Conservation (phyloP, 2,329 filamentous ascomycete species). For the Fusarium verrucosum region DNA sequence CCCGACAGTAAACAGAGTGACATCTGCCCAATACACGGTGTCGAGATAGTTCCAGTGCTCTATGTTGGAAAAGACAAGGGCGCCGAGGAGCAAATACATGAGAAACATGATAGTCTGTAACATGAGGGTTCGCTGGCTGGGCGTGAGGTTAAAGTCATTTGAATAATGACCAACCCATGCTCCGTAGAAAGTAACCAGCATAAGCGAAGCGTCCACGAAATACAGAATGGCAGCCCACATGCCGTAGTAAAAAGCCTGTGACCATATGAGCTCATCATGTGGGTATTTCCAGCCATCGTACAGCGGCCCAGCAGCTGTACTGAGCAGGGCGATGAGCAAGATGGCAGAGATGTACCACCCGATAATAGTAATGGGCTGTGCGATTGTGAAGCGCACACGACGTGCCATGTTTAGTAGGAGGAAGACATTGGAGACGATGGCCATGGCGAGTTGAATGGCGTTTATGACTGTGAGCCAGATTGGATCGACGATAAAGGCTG, state of each 20-base stretch:
- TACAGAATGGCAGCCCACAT: conserved; percentile 83
- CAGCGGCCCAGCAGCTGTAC: conserved; percentile 71
- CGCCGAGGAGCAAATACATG: conserved; percentile 81
- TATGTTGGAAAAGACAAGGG: conserved; percentile 75
- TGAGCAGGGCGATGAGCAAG: conserved; percentile 71
- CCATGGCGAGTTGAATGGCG: conserved; percentile 77
- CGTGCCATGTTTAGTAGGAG: conserved; percentile 88
- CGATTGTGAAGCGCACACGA: conserved; percentile 80
- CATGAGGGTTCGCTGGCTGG: conserved; percentile 86
- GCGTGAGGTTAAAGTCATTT: conserved; percentile 80
- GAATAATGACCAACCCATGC: conserved; percentile 75
- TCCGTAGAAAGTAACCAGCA: conserved; percentile 82
- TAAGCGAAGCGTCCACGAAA: conserved; percentile 78
- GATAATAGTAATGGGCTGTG: conserved; percentile 83
- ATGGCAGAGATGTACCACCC: conserved; percentile 77
- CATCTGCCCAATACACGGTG: conserved; percentile 80
- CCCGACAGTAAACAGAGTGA: conserved; percentile 72
- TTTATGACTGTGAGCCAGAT: conserved; percentile 80
- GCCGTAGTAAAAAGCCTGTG: conserved; percentile 88
- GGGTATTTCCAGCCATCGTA: conserved; percentile 48
- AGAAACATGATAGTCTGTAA: conserved; percentile 89
- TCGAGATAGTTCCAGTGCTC: conserved; percentile 82
- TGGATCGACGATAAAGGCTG: conserved; percentile 70
- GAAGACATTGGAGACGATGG: conserved; percentile 81
- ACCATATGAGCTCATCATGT: conserved; percentile 67